Evolutionary conservation across 768 basidiomycete genomes (phyloP), one percentile per base, ranked within the genome.

Genomic region (Suillus decipiens): DNA sequence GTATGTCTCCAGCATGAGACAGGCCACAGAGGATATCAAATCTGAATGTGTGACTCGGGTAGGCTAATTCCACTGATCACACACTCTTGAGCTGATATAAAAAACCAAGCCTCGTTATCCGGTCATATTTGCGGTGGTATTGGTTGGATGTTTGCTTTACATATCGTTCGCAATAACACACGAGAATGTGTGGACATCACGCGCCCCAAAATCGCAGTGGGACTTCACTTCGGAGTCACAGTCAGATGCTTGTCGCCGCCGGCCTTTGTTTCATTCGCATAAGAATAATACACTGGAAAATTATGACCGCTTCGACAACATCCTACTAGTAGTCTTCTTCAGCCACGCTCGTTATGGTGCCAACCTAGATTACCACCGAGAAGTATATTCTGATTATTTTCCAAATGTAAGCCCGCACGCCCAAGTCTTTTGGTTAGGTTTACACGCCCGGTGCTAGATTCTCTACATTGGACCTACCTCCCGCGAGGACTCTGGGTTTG

Each of bases 261-360:
- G 64, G 33, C 70, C 71, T 36, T 56, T 72, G 9, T 65, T 66
- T 28, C 69, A 67, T 41, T 43, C 60, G 19, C 61, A 19, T 48
- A 19, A 28, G 33, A 65, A 60, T 55, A 64, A 60, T 55, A 64
- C 66, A 33, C 68, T 65, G 24, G 62, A 68, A 37, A 68, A 69
- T 48, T 81, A 78, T 58, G 71, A 73, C 37, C 68, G 70, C 11
- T 84, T 84, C 64, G 75, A 76, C 63, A 69, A 82, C 51, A 64
- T 84, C 15, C 70, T 84, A 12, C 69, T 84, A 39, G 68, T 84
- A 54, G 80, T 83, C 10, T 84, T 84, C 71, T 84, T 84, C 62
- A 83, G 81, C 55, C 82, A 84, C 61, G 68, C 79, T 28, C 70
- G 82, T 51, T 84, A 84, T 59, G 73, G 81, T 65, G 71, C 70